Conservation (phyloP, 768 basidiomycete genomes). For the Porpolomopsis calyptriformis region DNA sequence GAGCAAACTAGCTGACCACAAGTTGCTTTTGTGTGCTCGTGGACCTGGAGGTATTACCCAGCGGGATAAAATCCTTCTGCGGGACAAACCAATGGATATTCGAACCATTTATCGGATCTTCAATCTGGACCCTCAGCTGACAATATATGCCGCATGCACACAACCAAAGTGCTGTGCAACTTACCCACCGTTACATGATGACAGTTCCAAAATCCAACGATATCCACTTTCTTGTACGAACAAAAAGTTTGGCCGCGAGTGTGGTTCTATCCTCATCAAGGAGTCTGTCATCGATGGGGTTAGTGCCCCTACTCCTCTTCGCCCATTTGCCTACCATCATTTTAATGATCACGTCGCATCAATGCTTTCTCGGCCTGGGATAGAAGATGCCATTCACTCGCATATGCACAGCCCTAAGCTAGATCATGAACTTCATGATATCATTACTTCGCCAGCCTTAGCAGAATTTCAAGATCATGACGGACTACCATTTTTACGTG, state of each 20-base stretch:
- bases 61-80: background rate
- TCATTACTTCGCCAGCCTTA: background rate
- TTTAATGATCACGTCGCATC: slow-evolving; percentile 7
- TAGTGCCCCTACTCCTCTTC: background rate
- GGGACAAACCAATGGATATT: background rate
- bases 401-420: background rate
- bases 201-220: background rate
- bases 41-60: background rate
- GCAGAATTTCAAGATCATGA: background rate
- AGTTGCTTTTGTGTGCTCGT: background rate
- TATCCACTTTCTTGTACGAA: slow-evolving; percentile 1
- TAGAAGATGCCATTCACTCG: slow-evolving; percentile 7
- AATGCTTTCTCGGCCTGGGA: slow-evolving; percentile 4
- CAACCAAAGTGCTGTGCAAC: background rate
- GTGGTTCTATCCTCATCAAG: background rate
- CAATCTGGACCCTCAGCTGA: background rate
- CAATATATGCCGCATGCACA: background rate
- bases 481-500: slow-evolving; percentile 1
- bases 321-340: slow-evolving; percentile 6
- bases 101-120: slow-evolving; percentile 1
- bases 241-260: background rate
- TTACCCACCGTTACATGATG: background rate
- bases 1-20: background rate
- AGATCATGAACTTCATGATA: slow-evolving; percentile 1
- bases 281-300: background rate